Base-by-base conservation (phyloP, 2,329 filamentous ascomycete species). In the Zymoseptoria tritici region DNA sequence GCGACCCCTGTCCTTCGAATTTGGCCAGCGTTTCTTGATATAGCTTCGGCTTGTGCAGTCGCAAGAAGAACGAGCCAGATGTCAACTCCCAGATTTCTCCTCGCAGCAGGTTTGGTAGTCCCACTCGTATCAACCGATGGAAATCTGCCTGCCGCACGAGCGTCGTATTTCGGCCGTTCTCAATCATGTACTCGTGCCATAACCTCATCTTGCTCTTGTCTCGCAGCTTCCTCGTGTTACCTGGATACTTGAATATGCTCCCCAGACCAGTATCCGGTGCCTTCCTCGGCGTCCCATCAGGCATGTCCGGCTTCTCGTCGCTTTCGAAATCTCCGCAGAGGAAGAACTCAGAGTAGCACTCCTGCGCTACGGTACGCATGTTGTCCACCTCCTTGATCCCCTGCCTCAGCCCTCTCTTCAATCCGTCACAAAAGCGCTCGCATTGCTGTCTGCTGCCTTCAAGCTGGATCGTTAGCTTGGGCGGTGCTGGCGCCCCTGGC, bases 61-160 rank as follows among this genome's bases (percentile, higher is more conserved):
- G 86, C 60, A 96, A 79, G 73, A 92, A 97, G 63, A 97, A 82
- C 2, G 93, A 95, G 5, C 94, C 94, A 8, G 91, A 97, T 0
- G 91, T 90, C 63, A 97, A 79, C 75, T 99, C 94, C 94, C 94
- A 99, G 55, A 95, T 88, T 76, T 99, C 94, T 51, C 94, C 94
- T 64, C 94, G 83, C 54, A 99, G 80, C 53, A 94, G 84, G 75
- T 99, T 99, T 0, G 94, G 94, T 61, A 99, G 80, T 64, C 94
- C 94, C 65, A 99, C 94, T 57, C 94, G 86, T 64, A 99, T 96
- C 55, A 99, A 84, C 74, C 97, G 97, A 77, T 97, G 94, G 70
- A 97, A 97, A 24, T 94, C 97, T 3, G 94, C 93, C 72, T 99
- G 94, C 59, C 94, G 89, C 60, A 99, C 88, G 56, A 99, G 78